These are phyloP conservation scores for Wakefieldia striispora DNA, from an alignment of 768 basidiomycete genomes.

Conservation along the genomic window DNA sequence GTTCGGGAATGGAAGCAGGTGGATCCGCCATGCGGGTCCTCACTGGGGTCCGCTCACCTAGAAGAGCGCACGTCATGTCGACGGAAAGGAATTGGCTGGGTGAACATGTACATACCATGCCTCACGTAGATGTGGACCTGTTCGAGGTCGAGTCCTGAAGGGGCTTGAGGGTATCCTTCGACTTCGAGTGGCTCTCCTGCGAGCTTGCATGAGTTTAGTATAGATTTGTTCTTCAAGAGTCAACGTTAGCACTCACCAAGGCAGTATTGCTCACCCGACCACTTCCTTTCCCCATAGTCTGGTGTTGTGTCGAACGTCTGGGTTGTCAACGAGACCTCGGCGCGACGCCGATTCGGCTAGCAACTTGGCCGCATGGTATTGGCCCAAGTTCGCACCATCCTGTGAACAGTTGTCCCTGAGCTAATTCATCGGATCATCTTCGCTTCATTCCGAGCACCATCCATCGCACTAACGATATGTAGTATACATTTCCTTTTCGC, in stretches of 20 bases:
- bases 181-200: conserved; percentile 54
- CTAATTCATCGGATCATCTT: background rate
- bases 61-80: background rate
- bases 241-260: conserved; percentile 11
- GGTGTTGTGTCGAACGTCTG: too few relatives aligned
- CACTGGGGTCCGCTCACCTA: conserved; percentile 81
- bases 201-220: conserved; percentile 13
- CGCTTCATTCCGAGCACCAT: too few relatives aligned
- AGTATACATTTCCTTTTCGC: background rate
- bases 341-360: too few relatives aligned
- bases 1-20: conserved; percentile 62
- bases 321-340: too few relatives aligned
- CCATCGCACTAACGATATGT: background rate
- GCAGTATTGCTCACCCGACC: background rate
- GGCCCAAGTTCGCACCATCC: conserved; percentile 3
- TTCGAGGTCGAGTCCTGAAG: conserved; percentile 52
- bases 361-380: too few relatives aligned
- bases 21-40: conserved; percentile 58
- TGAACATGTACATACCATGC: conserved; percentile 51
- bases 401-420: conserved; percentile 7
- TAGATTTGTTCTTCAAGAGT: too few relatives aligned
- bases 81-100: background rate
- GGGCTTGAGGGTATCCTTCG: conserved; percentile 57
- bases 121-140: conserved; percentile 76
- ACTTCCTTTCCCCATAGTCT: background rate